phyloP scores from a whole-genome alignment of 2,329 filamentous ascomycete species.

The Geoglossum cookeanum region DNA sequence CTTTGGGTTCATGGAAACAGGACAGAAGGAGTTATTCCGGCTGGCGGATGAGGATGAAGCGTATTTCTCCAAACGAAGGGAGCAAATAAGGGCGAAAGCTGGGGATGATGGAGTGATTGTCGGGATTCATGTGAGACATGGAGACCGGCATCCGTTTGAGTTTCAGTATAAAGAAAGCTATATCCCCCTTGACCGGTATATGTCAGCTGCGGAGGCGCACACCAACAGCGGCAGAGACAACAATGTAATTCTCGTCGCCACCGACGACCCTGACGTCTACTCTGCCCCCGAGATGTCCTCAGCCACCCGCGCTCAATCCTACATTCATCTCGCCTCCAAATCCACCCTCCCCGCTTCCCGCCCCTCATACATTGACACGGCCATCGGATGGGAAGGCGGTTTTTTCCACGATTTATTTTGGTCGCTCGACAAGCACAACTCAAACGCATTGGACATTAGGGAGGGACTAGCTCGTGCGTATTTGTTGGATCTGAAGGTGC shows the following conservation, averaged over 20 bases:
- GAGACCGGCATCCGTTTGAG: constrained; percentile 60
- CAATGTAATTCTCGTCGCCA: constrained; percentile 40
- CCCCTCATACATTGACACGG: constrained; percentile 51
- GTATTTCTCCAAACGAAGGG: constrained; percentile 42
- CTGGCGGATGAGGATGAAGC: constrained; percentile 43
- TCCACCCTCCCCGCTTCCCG: constrained; percentile 13
- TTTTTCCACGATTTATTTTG: constrained; percentile 73
- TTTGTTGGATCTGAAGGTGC: constrained; percentile 58
- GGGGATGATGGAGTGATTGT: constrained; percentile 33
- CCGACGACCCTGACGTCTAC: constrained; percentile 64
- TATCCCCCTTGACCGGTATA: constrained; percentile 52
- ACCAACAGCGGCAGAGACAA: constrained; percentile 22
- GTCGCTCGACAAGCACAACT: constrained; percentile 37
- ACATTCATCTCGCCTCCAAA: constrained; percentile 57
- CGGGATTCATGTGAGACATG: constrained; percentile 62
- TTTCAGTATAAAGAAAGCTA: constrained; percentile 61
- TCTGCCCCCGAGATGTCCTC: constrained; percentile 40
- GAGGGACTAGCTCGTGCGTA: constrained; percentile 66
- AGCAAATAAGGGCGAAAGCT: constrained; percentile 31
- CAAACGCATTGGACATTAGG: constrained; percentile 40
- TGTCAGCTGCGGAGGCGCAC: constrained; percentile 36
- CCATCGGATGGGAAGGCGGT: constrained; percentile 73
- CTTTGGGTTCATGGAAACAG: constrained; percentile 46
- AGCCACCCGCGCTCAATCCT: constrained; percentile 48
- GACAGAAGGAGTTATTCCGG: constrained; percentile 57